Conservation (phyloP, 2,329 filamentous ascomycete species). For the Pochonia chlamydosporia region DNA sequence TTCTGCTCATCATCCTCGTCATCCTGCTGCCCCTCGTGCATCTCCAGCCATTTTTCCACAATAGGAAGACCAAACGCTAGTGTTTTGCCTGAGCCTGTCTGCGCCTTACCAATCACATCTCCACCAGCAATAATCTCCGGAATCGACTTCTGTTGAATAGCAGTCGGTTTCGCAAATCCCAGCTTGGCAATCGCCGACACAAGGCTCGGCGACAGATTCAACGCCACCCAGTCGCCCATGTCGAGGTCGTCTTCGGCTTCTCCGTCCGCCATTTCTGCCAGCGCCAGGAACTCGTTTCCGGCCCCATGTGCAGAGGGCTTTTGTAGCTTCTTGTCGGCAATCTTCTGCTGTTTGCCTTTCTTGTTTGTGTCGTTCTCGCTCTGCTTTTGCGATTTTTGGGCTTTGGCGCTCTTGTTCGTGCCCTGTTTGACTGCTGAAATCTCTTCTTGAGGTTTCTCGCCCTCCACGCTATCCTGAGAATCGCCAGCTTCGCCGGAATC, state of each 20-base stretch:
- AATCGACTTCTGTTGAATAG: constrained; percentile 75
- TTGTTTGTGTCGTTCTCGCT: constrained; percentile 5
- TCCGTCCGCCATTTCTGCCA: constrained; percentile 46
- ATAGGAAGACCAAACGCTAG: constrained; percentile 93
- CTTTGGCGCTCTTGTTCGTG: constrained; percentile 20
- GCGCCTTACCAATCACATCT: constrained; percentile 92
- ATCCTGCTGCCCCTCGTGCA: constrained; percentile 21
- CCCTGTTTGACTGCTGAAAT: constrained; percentile 9
- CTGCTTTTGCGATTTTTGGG: constrained; percentile 16
- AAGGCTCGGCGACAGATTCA: constrained; percentile 67
- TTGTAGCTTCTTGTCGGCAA: constrained; percentile 29
- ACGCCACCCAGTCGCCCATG: constrained; percentile 69
- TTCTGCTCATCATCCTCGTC: constrained; percentile 7
- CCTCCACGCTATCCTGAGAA: constrained; percentile 24
- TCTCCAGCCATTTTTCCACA: constrained; percentile 71
- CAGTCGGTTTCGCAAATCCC: constrained; percentile 73
- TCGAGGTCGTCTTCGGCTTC: constrained; percentile 55
- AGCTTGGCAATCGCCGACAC: constrained; percentile 72
- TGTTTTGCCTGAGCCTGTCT: constrained; percentile 95
- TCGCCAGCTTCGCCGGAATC: constrained; percentile 24
- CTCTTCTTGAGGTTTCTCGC: constrained; percentile 13
- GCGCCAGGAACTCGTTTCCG: constrained; percentile 46
- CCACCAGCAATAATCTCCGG: constrained; percentile 76
- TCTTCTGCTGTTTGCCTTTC: constrained; percentile 21
- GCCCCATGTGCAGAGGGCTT: constrained; percentile 30